These are phyloP conservation scores for Arthrobotrys sinensis DNA, from an alignment of 2,329 filamentous ascomycete genomes.

Conservation along the genomic window DNA sequence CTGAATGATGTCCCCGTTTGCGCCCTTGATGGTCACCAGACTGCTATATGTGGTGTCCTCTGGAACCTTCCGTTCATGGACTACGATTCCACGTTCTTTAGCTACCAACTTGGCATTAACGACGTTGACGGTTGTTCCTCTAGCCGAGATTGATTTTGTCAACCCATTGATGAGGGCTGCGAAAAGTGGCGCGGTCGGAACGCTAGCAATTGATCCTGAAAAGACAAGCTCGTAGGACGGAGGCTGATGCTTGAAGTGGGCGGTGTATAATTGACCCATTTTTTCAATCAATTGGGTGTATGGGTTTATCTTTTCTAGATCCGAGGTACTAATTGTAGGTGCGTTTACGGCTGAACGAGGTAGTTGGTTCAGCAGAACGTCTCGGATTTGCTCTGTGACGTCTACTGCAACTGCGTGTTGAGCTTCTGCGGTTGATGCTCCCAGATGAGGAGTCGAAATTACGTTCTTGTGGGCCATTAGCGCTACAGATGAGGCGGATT, in stretches of 20 bases:
- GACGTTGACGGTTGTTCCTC: slow-evolving; percentile 81
- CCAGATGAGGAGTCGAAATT: slow-evolving; percentile 83
- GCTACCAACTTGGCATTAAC: slow-evolving; percentile 84
- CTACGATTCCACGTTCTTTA: slow-evolving; percentile 81
- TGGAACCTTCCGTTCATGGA: slow-evolving; percentile 79
- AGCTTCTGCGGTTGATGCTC: slow-evolving; percentile 84
- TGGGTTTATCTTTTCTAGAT: slow-evolving; percentile 82
- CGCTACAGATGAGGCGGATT: slow-evolving; percentile 74
- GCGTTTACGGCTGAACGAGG: slow-evolving; percentile 85
- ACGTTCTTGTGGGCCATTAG: slow-evolving; percentile 80
- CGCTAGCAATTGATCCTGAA: slow-evolving; percentile 79
- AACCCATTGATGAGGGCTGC: slow-evolving; percentile 85
- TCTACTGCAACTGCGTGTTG: slow-evolving; percentile 88
- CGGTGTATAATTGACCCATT: slow-evolving; percentile 84
- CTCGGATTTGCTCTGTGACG: slow-evolving; percentile 83
- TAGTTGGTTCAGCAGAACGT: slow-evolving; percentile 80
- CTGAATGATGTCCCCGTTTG: slow-evolving; percentile 71
- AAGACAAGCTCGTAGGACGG: slow-evolving; percentile 79
- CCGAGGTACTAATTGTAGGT: slow-evolving; percentile 83
- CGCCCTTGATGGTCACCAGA: slow-evolving; percentile 78
- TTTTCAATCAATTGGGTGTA: slow-evolving; percentile 83
- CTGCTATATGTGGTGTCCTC: slow-evolving; percentile 78
- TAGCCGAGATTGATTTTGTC: slow-evolving; percentile 78
- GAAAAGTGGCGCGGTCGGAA: slow-evolving; percentile 83
- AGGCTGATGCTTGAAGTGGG: slow-evolving; percentile 74